A percentile compares a stretch with the other conserved stretches of the same genome.
These are phyloP conservation scores for Turnera subulata DNA, from an alignment of 345 rosid species.

Conservation along the genomic window DNA sequence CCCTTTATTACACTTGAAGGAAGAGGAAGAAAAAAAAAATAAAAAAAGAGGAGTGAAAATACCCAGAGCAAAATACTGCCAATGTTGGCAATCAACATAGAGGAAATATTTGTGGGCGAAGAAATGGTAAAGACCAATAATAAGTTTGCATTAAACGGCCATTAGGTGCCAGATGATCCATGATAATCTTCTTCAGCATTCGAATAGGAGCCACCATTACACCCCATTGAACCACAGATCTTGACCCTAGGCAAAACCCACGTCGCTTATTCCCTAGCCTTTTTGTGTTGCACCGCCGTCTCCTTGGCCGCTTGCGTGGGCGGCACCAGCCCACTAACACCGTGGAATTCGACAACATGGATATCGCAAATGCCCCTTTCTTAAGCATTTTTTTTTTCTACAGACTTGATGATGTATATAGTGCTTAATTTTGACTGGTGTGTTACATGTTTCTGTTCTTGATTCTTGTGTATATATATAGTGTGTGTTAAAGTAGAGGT, in stretches of 20 bases:
- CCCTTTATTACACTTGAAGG: neutral
- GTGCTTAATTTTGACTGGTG: neutral
- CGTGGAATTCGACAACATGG: conserved; percentile 33
- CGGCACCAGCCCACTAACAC: conserved; percentile 43
- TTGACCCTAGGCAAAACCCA: conserved; percentile 54
- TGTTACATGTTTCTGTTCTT: neutral
- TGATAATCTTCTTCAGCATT: conserved; percentile 56
- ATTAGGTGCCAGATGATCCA: conserved; percentile 49
- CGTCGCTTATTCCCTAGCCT: conserved; percentile 69
- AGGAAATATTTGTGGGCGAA: conserved; percentile 79
- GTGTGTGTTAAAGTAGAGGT: conserved; percentile 7
- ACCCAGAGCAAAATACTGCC: neutral
- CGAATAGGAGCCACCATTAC: conserved; percentile 46
- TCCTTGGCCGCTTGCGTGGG: conserved; percentile 40
- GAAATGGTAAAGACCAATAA: conserved; percentile 52
- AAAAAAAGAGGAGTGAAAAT: neutral
- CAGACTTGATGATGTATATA: too few species aligned
- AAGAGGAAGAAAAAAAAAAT: neutral
- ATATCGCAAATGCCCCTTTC: conserved; percentile 17
- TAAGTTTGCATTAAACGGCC: conserved; percentile 40
- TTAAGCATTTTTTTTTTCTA: conserved; percentile 15
- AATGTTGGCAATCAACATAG: conserved; percentile 43
- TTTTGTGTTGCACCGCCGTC: conserved; percentile 43
- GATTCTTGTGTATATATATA: conserved; percentile 8
- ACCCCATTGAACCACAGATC: conserved; percentile 71